Evolutionary conservation across 257 asterid species (phyloP).

Genomic region (Schizonepeta tenuifolia): DNA sequence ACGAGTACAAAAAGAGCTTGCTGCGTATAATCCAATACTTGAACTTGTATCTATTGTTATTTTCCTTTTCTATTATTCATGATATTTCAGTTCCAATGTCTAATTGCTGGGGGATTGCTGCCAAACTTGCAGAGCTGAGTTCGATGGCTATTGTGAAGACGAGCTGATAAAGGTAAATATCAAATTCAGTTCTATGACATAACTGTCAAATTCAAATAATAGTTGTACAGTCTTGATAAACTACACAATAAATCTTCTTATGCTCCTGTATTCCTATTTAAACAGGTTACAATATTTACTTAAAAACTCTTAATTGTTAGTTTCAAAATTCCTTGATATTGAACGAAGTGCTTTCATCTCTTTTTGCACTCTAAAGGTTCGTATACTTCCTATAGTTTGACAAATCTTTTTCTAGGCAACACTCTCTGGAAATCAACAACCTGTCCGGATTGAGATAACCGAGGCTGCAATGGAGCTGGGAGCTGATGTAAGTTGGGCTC

Average conservation of each 20-base stretch:
- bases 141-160: constrained; percentile 93
- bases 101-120: constrained; percentile 22
- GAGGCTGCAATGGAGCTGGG: constrained; percentile 98
- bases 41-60: constrained; percentile 5
- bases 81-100: background rate
- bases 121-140: constrained; percentile 76
- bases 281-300: background rate
- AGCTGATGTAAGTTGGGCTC: constrained; percentile 62
- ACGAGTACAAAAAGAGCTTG: constrained; percentile 91
- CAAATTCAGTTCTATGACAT: constrained; percentile 1
- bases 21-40: constrained; percentile 57
- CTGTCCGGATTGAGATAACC: constrained; percentile 89
- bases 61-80: background rate
- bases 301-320: background rate
- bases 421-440: constrained; percentile 92
- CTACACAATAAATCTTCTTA: background rate
- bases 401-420: constrained; percentile 67
- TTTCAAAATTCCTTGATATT: background rate
- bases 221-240: background rate
- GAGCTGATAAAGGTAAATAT: constrained; percentile 83
- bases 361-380: background rate
- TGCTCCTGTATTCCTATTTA: background rate
- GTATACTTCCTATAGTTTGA: constrained; percentile 11
- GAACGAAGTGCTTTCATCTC: background rate
- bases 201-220: constrained; percentile 1